Conservation (phyloP, 1,284 basidiomycete species). For the Cryptococcus floricola region DNA sequence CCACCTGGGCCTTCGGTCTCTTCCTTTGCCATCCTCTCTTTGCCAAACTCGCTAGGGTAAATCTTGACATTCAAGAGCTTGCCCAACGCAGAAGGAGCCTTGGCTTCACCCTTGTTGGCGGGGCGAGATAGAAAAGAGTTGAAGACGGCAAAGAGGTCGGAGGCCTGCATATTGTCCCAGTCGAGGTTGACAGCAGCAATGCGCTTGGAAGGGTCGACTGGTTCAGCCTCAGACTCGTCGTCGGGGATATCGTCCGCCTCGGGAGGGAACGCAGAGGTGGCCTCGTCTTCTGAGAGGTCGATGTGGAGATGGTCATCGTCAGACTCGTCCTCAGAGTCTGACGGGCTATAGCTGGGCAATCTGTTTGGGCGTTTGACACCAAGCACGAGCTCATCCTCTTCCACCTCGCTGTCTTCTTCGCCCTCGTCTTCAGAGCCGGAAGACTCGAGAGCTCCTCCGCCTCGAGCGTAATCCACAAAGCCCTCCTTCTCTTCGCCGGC, state of each 20-base stretch:
- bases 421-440: slow-evolving; percentile 68
- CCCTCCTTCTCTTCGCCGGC: slow-evolving; percentile 49
- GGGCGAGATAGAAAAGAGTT: slow-evolving; percentile 66
- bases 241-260: slow-evolving; percentile 32
- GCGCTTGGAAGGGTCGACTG: slow-evolving; percentile 58
- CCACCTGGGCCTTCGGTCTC: slow-evolving; percentile 85
- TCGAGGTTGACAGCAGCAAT: slow-evolving; percentile 94
- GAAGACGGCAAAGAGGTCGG: slow-evolving; percentile 89
- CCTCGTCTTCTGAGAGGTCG: slow-evolving; percentile 66
- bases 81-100: slow-evolving; percentile 47
- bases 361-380: slow-evolving; percentile 44
- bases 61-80: slow-evolving; percentile 71
- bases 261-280: slow-evolving; percentile 50
- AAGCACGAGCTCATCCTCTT: slow-evolving; percentile 52
- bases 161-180: slow-evolving; percentile 93
- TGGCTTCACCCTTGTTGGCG: slow-evolving; percentile 14
- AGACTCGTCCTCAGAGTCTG: slow-evolving; percentile 42
- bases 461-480: slow-evolving; percentile 79
- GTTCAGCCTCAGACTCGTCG: slow-evolving; percentile 44
- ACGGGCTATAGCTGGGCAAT: slow-evolving; percentile 27
- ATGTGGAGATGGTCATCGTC: slow-evolving; percentile 53
- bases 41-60: slow-evolving; percentile 92
- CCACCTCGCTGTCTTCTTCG: slow-evolving; percentile 44
- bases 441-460: slow-evolving; percentile 79
- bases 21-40: slow-evolving; percentile 78